Conservation (phyloP, 2,329 filamentous ascomycete species). For the Alternaria solani region DNA sequence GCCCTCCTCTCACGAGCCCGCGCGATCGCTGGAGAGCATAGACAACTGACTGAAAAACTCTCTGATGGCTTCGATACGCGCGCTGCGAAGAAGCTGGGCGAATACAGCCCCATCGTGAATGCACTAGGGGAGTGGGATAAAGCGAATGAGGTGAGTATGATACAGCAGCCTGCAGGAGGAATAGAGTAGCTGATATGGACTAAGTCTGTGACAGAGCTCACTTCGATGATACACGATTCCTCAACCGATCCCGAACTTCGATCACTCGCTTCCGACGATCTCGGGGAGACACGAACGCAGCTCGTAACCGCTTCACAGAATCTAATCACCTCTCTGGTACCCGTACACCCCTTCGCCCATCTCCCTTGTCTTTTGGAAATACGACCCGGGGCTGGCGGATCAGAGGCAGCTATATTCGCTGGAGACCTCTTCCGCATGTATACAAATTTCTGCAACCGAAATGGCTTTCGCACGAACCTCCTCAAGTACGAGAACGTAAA, state of each 20-base stretch:
- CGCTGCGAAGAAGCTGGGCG: conserved; percentile 65
- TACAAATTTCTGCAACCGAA: conserved; percentile 74
- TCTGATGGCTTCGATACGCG: conserved; percentile 63
- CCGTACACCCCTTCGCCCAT: conserved; percentile 86
- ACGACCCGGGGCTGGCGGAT: conserved; percentile 87
- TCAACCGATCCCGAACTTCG: conserved; percentile 67
- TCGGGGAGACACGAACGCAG: conserved; percentile 69
- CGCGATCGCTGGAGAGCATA: conserved; percentile 63
- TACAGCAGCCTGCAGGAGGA: not conserved
- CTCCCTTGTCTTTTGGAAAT: conserved; percentile 93
- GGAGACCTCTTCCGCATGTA: conserved; percentile 93
- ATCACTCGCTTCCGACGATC: conserved; percentile 71
- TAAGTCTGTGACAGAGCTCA: conserved; percentile 72
- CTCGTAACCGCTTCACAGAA: conserved; percentile 70
- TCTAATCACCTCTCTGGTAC: conserved; percentile 81
- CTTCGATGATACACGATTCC: conserved; percentile 75
- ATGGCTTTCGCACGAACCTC: conserved; percentile 70
- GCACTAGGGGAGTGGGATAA: conserved; percentile 66
- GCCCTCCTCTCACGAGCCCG: conserved; percentile 65
- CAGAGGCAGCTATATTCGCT: conserved; percentile 90
- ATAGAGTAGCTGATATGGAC: conserved; percentile 29
- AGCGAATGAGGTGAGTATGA: conserved; percentile 61
- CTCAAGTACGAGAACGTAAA: conserved; percentile 84
- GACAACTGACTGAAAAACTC: conserved; percentile 60
- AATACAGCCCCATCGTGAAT: conserved; percentile 61